Percentiles rank a stretch among this genome's conserved stretches.
phyloP scores from a whole-genome alignment of 2,329 filamentous ascomycete genomes.

The Magnaporthiopsis rhizophila region DNA sequence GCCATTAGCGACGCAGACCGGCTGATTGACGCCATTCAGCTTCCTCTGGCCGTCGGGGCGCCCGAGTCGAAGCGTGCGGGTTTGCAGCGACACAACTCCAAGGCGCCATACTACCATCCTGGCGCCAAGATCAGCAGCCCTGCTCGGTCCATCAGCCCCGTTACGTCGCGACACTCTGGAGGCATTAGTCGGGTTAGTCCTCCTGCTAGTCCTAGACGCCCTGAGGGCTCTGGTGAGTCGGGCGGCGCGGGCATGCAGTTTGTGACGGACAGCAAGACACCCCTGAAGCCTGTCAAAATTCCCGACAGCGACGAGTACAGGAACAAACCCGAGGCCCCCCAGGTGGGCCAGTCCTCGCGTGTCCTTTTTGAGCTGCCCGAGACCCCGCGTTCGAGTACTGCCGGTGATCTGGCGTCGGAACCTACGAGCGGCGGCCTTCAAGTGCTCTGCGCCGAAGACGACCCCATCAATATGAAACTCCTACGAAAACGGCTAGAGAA shows the following conservation, averaged over 20 bases:
- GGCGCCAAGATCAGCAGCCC: neutral
- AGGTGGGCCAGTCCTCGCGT: conserved; percentile 23
- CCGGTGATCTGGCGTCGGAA: neutral
- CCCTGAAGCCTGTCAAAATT: conserved; percentile 38
- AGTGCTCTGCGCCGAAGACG: conserved; percentile 78
- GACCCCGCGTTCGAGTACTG: neutral
- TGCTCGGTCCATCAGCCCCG: conserved; percentile 11
- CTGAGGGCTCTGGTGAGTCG: neutral
- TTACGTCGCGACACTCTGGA: neutral
- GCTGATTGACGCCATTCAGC: conserved; percentile 64
- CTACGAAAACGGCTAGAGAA: conserved; percentile 74
- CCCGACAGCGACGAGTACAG: conserved; percentile 42
- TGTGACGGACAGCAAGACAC: conserved; percentile 36
- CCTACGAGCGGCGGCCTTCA: conserved; percentile 34
- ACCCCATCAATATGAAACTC: conserved; percentile 79
- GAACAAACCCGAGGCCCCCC: conserved; percentile 23
- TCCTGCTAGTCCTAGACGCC: neutral
- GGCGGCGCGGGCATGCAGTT: conserved; percentile 23
- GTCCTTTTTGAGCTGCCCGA: conserved; percentile 31
- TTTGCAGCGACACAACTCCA: conserved; percentile 10
- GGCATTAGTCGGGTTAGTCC: neutral
- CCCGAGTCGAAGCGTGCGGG: conserved; percentile 11
- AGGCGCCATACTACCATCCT: conserved; percentile 10
- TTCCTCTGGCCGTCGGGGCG: conserved; percentile 37
- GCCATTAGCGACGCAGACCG: conserved; percentile 57